These are phyloP conservation scores for Chlorella sp. DNA, from an alignment of 139 green algal species.

Conservation along the genomic window DNA sequence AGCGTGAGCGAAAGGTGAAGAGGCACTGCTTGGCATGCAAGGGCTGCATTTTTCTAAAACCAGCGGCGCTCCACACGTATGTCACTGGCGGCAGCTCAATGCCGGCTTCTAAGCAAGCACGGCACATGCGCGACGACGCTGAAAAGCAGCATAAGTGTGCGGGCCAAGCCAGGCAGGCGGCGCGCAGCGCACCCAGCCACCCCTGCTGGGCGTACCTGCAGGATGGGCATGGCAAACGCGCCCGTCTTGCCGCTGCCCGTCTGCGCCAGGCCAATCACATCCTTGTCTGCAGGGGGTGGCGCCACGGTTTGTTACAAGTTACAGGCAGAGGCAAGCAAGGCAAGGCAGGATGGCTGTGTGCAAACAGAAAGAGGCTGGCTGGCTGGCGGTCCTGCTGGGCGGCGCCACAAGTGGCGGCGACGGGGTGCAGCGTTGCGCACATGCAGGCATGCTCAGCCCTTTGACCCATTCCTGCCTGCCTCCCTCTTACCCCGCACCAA, in stretches of 20 bases:
- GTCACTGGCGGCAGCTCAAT: neutral
- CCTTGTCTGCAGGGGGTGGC: constrained; percentile 69
- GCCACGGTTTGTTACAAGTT: neutral
- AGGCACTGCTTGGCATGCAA: no score
- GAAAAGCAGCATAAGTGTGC: no score
- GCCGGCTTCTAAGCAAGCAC: neutral
- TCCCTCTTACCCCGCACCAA: neutral
- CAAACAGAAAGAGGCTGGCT: neutral
- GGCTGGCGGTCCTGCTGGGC: neutral
- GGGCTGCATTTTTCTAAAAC: no score
- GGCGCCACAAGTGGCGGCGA: neutral
- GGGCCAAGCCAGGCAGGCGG: neutral
- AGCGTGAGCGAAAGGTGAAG: no score
- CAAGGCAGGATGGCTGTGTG: neutral
- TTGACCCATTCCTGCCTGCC: neutral
- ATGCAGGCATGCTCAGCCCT: neutral
- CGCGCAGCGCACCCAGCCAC: neutral
- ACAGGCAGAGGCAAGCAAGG: neutral
- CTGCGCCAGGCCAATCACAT: constrained; percentile 98
- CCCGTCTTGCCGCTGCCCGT: constrained; percentile 98
- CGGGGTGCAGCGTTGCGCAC: neutral
- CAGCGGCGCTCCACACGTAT: neutral
- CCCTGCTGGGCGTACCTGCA: constrained; percentile 56
- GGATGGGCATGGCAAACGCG: constrained; percentile 96
- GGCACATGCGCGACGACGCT: neutral